Evolutionary conservation across 129 eudicot genomes (phyloP).

Genomic region (Smallanthus sonchifolius): DNA sequence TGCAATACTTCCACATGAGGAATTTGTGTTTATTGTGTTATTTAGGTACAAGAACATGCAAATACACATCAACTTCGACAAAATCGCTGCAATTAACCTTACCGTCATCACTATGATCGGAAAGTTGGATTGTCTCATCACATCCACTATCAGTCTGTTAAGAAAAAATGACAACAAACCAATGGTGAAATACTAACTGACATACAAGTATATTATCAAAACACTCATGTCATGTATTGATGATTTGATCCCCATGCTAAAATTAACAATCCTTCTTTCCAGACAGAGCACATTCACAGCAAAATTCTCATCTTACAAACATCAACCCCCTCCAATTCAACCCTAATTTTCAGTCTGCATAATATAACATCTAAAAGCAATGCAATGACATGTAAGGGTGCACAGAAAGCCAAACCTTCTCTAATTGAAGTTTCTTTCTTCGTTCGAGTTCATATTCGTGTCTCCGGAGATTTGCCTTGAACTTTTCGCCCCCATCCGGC

Average conservation of each 20-base stretch:
- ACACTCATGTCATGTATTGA: not conserved
- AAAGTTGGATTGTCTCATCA: slow-evolving; percentile 28
- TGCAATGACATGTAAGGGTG: not conserved
- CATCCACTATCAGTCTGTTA: slow-evolving; percentile 20
- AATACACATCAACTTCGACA: not conserved
- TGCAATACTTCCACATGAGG: slow-evolving; percentile 5
- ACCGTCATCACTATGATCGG: slow-evolving; percentile 33
- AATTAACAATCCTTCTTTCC: not conserved
- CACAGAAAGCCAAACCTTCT: slow-evolving; percentile 34
- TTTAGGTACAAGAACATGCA: not conserved
- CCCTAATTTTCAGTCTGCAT: slow-evolving; percentile 3
- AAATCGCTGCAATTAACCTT: not conserved
- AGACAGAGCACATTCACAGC: not conserved
- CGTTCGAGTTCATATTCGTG: slow-evolving; percentile 35
- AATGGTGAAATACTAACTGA: slow-evolving; percentile 10
- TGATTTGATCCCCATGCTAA: not conserved
- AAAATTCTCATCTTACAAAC: not conserved
- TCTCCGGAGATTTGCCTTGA: slow-evolving; percentile 14
- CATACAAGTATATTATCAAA: slow-evolving; percentile 1
- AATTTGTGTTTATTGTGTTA: not conserved
- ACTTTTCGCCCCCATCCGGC: slow-evolving; percentile 51
- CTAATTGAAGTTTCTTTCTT: slow-evolving; percentile 1
- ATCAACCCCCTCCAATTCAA: not conserved
- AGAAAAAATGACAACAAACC: slow-evolving; percentile 9
- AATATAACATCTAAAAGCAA: not conserved